Conservation (phyloP, 192 early-diverging fungal genomes). For the Borealophlyctis nickersoniae region DNA sequence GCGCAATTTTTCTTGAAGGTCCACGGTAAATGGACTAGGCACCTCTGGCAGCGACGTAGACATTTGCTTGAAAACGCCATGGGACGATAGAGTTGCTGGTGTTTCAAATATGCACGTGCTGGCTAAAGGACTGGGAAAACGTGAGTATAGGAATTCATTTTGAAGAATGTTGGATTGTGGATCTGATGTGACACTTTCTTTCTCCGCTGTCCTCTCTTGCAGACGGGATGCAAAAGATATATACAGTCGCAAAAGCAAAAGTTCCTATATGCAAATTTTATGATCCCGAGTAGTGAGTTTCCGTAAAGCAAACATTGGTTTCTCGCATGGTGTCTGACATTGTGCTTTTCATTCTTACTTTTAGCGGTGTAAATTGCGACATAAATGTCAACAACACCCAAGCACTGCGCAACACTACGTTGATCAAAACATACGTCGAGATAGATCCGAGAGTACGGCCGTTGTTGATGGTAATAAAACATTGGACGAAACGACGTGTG, state of each 20-base stretch:
- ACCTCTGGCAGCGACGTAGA: constrained; percentile 85
- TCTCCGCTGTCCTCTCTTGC: constrained; percentile 6
- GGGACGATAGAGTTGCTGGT: constrained; percentile 69
- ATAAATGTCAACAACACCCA: constrained; percentile 93
- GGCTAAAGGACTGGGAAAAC: constrained; percentile 67
- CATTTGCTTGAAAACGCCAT: constrained; percentile 84
- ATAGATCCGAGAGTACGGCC: constrained; percentile 86
- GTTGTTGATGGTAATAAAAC: constrained; percentile 87
- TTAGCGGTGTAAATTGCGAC: constrained; percentile 76
- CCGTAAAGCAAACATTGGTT: constrained; percentile 1
- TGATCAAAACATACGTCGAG: constrained; percentile 86
- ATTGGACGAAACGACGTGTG: constrained; percentile 82
- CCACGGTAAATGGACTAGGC: constrained; percentile 84
- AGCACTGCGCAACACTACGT: constrained; percentile 82
- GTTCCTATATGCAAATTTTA: constrained; percentile 92
- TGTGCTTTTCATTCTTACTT: background rate
- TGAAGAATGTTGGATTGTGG: background rate
- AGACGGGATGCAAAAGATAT: constrained; percentile 79
- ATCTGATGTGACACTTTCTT: background rate
- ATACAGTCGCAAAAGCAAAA: constrained; percentile 78
- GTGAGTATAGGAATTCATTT: constrained; percentile 33
- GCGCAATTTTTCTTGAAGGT: constrained; percentile 41
- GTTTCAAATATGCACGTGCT: constrained; percentile 64
- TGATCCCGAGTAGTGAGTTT: constrained; percentile 80
- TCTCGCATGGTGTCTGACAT: background rate